These are phyloP conservation scores for Peribolospora kevripleyi DNA, from an alignment of 768 basidiomycete species.

Conservation along the genomic window DNA sequence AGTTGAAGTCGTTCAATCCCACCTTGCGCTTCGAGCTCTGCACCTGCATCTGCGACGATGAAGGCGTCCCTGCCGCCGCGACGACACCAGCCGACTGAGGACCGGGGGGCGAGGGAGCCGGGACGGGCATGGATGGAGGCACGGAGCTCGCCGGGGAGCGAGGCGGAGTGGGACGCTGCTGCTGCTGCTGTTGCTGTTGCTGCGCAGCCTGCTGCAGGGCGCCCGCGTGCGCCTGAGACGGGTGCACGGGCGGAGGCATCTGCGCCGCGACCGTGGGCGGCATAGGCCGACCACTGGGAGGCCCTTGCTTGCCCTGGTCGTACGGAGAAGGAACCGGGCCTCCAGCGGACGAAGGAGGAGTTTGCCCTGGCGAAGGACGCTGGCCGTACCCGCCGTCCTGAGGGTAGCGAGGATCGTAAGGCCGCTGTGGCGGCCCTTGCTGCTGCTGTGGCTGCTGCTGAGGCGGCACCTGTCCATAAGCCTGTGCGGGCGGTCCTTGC, in stretches of 20 bases:
- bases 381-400: too few species aligned
- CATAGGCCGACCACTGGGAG: too few species aligned
- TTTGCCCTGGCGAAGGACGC: too few species aligned
- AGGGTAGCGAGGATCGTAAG: not conserved
- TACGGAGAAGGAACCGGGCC: too few species aligned
- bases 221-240: too few species aligned
- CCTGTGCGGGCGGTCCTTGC: not conserved
- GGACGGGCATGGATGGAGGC: conserved; percentile 10
- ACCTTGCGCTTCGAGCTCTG: conserved; percentile 44
- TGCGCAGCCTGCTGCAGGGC: not conserved
- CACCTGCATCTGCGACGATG: conserved; percentile 7
- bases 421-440: conserved; percentile 5
- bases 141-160: conserved; percentile 4
- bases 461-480: not conserved
- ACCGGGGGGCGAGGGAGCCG: conserved; percentile 1
- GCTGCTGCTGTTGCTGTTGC: conserved; percentile 3
- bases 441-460: conserved; percentile 4
- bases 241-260: too few species aligned
- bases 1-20: conserved; percentile 95
- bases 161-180: conserved; percentile 1
- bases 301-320: too few species aligned
- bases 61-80: conserved; percentile 18
- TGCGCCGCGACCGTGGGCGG: too few species aligned
- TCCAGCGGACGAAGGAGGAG: too few species aligned
- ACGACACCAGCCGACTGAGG: conserved; percentile 3